Evolutionary conservation across 345 rosid species (phyloP).

Genomic region (Euphorbia pulcherrima): DNA sequence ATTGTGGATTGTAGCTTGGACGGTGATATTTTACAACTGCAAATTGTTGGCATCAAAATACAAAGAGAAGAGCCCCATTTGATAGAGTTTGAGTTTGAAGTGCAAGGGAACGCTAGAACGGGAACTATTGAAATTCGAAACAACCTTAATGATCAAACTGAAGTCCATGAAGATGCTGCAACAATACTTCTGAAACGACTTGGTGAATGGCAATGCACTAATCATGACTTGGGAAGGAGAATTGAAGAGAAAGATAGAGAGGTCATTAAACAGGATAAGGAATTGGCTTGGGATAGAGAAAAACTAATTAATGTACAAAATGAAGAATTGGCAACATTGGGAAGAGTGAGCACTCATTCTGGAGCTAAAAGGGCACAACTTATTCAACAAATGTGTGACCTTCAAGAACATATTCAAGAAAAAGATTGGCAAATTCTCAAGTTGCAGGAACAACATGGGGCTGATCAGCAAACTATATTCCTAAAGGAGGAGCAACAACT

Average conservation of each 20-base stretch:
- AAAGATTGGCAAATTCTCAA: too few species aligned
- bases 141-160: slow-evolving; percentile 51
- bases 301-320: too few species aligned
- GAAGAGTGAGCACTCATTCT: too few species aligned
- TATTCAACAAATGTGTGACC: too few species aligned
- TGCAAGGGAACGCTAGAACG: slow-evolving; percentile 62
- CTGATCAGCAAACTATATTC: too few species aligned
- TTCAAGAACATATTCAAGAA: too few species aligned
- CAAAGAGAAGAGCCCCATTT: slow-evolving; percentile 73
- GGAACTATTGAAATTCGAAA: slow-evolving; percentile 60
- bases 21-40: slow-evolving; percentile 59
- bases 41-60: slow-evolving; percentile 46
- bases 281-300: too few species aligned
- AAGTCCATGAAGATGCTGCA: slow-evolving; percentile 61
- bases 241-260: slow-evolving; percentile 85
- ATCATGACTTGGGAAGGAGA: slow-evolving; percentile 66
- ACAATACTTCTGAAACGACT: slow-evolving; percentile 73
- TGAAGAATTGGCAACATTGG: too few species aligned
- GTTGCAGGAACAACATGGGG: too few species aligned
- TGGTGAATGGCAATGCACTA: slow-evolving; percentile 53
- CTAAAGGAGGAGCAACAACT: too few species aligned
- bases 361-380: too few species aligned
- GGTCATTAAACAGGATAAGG: slow-evolving; percentile 78
- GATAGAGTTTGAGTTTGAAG: slow-evolving; percentile 73
- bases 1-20: slow-evolving; percentile 48